Conservation (phyloP, 768 basidiomycete genomes). For the Podaxis sp. region DNA sequence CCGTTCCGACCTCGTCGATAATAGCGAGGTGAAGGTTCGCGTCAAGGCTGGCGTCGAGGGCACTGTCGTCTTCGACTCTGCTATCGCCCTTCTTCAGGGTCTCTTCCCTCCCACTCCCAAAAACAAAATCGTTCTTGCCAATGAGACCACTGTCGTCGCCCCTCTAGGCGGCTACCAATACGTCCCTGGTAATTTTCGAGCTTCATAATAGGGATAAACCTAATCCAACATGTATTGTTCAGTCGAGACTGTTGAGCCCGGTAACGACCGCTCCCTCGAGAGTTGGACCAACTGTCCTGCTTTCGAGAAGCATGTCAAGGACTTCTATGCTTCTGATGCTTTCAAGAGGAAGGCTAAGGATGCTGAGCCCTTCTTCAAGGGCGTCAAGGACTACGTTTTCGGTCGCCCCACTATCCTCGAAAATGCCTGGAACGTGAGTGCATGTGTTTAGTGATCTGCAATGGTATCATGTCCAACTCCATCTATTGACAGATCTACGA, state of each 20-base stretch:
- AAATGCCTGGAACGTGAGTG: constrained; percentile 74
- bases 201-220: constrained; percentile 4
- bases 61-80: constrained; percentile 81
- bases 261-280: constrained; percentile 79
- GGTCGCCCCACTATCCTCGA: constrained; percentile 62
- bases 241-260: constrained; percentile 86
- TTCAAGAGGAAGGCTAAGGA: constrained; percentile 60
- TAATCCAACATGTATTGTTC: background rate
- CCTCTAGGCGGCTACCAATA: constrained; percentile 87
- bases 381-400: constrained; percentile 66
- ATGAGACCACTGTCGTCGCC: constrained; percentile 64
- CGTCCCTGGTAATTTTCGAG: constrained; percentile 52
- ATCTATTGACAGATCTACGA: constrained; percentile 55
- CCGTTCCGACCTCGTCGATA: constrained; percentile 64
- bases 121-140: constrained; percentile 74
- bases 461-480: constrained; percentile 13
- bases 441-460: background rate
- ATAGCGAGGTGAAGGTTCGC: constrained; percentile 66
- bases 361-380: constrained; percentile 62
- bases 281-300: constrained; percentile 64
- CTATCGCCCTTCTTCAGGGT: constrained; percentile 81
- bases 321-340: constrained; percentile 55
- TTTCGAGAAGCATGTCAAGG: constrained; percentile 60
- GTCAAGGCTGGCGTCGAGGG: constrained; percentile 86
- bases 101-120: constrained; percentile 76